These are phyloP conservation scores for Crucihimalaya himalaica DNA, from an alignment of 345 rosid genomes.

Conservation along the genomic window DNA sequence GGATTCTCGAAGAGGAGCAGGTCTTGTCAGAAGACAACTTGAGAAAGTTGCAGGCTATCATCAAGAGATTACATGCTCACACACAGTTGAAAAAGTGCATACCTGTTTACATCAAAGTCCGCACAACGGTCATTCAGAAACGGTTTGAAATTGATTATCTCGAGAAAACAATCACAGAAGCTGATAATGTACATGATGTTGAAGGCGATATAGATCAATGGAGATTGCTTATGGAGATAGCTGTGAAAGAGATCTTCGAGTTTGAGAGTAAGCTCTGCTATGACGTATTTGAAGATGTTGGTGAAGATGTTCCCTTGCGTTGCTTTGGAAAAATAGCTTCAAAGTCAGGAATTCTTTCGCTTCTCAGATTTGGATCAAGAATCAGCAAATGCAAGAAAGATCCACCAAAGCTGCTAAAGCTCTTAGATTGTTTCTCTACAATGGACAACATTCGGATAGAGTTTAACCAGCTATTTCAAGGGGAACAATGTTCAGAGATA, in stretches of 20 bases:
- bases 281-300: slow-evolving; percentile 43
- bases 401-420: slow-evolving; percentile 67
- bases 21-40: slow-evolving; percentile 36
- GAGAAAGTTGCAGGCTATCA: slow-evolving; percentile 52
- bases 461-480: slow-evolving; percentile 66
- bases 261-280: slow-evolving; percentile 55
- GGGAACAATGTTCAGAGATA: slow-evolving; percentile 55
- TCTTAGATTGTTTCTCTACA: slow-evolving; percentile 58
- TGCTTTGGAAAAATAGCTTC: slow-evolving; percentile 63
- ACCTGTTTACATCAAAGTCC: slow-evolving; percentile 43
- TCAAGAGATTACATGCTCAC: slow-evolving; percentile 45
- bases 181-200: slow-evolving; percentile 49
- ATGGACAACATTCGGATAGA: slow-evolving; percentile 59
- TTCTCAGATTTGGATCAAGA: slow-evolving; percentile 63
- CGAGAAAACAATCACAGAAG: slow-evolving; percentile 43
- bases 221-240: slow-evolving; percentile 57
- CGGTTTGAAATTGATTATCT: slow-evolving; percentile 54
- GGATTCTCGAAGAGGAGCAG: slow-evolving; percentile 46
- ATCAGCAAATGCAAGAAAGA: slow-evolving; percentile 59
- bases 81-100: slow-evolving; percentile 45
- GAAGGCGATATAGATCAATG: slow-evolving; percentile 53
- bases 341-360: slow-evolving; percentile 48
- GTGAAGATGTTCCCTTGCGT: slow-evolving; percentile 36
- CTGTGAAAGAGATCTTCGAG: slow-evolving; percentile 52
- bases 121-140: slow-evolving; percentile 43